Evolutionary conservation across 78 protist species (phyloP), one percentile per base, ranked within the genome.

Genomic region (Dictyostelium citrinum): DNA sequence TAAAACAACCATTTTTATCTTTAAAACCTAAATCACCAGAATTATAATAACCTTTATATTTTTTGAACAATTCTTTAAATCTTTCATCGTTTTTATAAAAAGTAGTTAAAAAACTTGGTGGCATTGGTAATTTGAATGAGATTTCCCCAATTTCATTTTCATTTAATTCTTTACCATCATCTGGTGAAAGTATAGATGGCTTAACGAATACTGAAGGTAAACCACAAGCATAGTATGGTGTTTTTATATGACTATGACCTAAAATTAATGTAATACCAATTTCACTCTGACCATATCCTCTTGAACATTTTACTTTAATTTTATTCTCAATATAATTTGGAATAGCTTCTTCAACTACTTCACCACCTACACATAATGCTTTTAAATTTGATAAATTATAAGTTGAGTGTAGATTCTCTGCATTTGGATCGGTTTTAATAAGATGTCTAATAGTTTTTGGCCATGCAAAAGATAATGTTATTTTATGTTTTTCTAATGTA

Each of bases 21-120:
- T 33, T 29, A 2, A 46, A 22, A 39, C 95, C 97, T 24, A 96
- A 91, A 61, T 98, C 98, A 31, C 98, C 98, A 2, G 97, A 82
- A 20, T 27, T 2, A 60, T 72, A 96, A 46, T 74, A 95, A 60
- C 97, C 97, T 4, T 70, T 14, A 20, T 17, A 22, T 8, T 72
- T 22, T 17, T 2, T 37, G 41, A 72, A 72, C 95, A 97, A 3
- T 49, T 86, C 31, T 27, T 29, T 74, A 45, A 33, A 96, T 43
- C 78, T 61, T 2, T 93, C 91, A 14, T 83, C 14, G 27, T 95
- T 75, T 5, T 64, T 49, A 91, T 84, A 97, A 39, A 96, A 45
- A 7, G 81, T 46, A n/a, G 55, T 61, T 12, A 84, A 14, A 41
- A 68, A 81, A 12, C 97, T 96, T 1, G 98, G 97, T 29, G 98